These are phyloP conservation scores for Ammopiptanthus mongolicus DNA, from an alignment of 306 rosid species.

Conservation along the genomic window DNA sequence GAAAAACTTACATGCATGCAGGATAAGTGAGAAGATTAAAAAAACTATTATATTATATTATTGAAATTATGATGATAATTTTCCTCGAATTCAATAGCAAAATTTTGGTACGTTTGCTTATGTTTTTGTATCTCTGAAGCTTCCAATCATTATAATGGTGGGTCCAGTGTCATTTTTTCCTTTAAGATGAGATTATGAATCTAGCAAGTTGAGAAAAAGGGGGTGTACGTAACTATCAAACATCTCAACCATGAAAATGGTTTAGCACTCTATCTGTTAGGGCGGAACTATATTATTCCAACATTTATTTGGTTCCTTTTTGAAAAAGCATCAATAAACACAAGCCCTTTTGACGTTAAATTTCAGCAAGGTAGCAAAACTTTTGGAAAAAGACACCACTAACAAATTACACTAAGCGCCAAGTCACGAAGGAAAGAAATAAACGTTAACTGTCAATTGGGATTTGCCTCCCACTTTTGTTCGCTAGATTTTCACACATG, in stretches of 20 bases:
- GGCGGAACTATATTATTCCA: neutral
- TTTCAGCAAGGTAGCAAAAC: neutral
- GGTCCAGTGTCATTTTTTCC: neutral
- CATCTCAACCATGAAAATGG: conserved; percentile 18
- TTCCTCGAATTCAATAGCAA: neutral
- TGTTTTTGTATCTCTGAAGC: neutral
- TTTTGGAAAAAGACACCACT: neutral
- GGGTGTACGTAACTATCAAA: conserved; percentile 23
- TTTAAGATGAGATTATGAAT: neutral
- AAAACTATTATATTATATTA: too few species aligned
- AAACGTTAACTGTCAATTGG: neutral
- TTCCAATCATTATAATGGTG: conserved; percentile 8
- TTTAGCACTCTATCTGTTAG: neutral
- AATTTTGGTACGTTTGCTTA: neutral
- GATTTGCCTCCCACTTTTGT: neutral
- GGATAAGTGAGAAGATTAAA: neutral
- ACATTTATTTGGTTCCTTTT: neutral
- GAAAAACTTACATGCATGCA: neutral
- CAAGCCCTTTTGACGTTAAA: neutral
- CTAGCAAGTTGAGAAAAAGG: conserved; percentile 26
- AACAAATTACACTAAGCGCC: neutral
- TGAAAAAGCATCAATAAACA: neutral
- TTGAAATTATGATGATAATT: neutral
- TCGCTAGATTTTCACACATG: neutral
- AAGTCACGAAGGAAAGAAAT: neutral